Evolutionary conservation across 2,329 filamentous ascomycete genomes (phyloP).

Genomic region (Lasiodiplodia sp.): DNA sequence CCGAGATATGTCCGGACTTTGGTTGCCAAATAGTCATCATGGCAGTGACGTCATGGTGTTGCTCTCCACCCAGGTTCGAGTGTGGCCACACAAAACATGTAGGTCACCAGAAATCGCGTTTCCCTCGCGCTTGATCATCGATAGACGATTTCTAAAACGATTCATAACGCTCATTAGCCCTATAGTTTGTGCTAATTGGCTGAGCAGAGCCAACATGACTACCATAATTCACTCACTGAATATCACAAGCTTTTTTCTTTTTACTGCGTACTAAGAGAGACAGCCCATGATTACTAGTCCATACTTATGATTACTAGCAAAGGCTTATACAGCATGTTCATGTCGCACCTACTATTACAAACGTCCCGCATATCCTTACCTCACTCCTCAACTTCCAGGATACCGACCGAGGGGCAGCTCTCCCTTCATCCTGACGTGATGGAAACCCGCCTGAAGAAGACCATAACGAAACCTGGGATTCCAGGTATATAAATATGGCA

Average conservation of each 20-base stretch:
- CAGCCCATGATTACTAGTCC: too few species aligned
- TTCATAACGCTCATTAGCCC: not conserved
- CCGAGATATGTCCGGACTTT: conserved; percentile 15
- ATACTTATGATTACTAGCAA: not conserved
- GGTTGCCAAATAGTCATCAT: not conserved
- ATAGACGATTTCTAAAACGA: not conserved
- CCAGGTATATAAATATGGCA: not conserved
- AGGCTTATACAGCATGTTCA: not conserved
- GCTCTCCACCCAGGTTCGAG: not conserved
- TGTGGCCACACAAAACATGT: not conserved
- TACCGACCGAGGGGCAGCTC: not conserved
- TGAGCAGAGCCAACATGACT: not conserved
- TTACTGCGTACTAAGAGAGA: not conserved
- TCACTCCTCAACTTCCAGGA: not conserved
- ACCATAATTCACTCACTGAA: not conserved
- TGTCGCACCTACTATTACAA: not conserved
- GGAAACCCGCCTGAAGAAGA: not conserved
- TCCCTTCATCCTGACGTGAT: conserved; percentile 19
- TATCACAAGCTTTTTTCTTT: not conserved
- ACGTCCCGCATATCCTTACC: not conserved
- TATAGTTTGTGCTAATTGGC: not conserved
- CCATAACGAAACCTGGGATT: not conserved
- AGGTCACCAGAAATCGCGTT: not conserved
- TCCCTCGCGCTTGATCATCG: not conserved
- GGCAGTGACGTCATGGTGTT: conserved; percentile 16